Evolutionary conservation across 2,329 filamentous ascomycete species (phyloP), one percentile per base, ranked within the genome.

Genomic region (Cytospora piceicola): DNA sequence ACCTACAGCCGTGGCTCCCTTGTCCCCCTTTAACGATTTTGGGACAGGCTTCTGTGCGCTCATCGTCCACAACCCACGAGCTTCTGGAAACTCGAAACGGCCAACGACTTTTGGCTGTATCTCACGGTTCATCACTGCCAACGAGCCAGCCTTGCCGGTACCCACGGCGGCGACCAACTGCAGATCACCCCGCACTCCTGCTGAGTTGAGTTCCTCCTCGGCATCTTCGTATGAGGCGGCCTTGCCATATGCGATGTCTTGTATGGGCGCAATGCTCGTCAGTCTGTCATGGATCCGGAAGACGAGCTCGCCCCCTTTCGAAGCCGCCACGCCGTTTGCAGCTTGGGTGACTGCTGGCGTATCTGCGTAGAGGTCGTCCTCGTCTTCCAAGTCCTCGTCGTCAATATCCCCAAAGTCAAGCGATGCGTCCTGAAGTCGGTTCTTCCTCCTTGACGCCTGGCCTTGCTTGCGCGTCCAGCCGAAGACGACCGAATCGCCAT

Each of bases 51-150:
- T 90, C 69, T 87, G 89, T 12, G 87, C 88, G 69, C 83, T 85
- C 73, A 96, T 85, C 54, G 93, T 90, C 94, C 94, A 98, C 66
- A 96, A 84, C 1, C 88, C 89, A 65, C 89, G 84, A 1, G 90
- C 90, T 70, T 90, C 88, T 2, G 90, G 86, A 58, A 95, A 88
- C 58, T 90, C 86, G 70, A 92, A 89, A 27, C 87, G 85, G 1
- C 88, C 89, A 22, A 91, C 84, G 29, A 90, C 84, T 63, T 85
- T 85, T 1, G 93, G 92, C 63, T 92, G 88, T 61, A 98, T 87
- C 67, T 92, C 87, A 68, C 89, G 86, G 73, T 92, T 93, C 64
- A 98, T 80, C 53, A 95, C 82, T 6, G 92, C 89, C 46, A 99
- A 78, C 1, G 89, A 86, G 5, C 90, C 88, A 20, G 87, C 85